phyloP scores from a whole-genome alignment of 1,139 yeast genomes.

The Kluyveromyces sp. region DNA sequence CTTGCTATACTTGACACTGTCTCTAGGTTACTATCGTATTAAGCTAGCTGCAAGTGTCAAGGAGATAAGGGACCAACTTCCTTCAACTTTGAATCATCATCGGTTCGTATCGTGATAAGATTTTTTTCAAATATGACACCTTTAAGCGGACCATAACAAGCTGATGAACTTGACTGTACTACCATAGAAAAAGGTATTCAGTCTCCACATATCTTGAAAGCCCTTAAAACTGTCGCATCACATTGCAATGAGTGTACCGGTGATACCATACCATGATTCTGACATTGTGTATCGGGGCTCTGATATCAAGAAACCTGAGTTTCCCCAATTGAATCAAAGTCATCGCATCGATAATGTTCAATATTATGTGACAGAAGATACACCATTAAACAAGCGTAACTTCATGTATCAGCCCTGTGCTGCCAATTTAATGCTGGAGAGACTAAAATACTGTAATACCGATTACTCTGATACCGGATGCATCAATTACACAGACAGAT shows the following conservation, averaged over 20 bases:
- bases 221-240: too few relatives aligned
- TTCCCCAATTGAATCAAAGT: constrained; percentile 14
- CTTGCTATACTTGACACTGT: neutral
- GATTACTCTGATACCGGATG: constrained; percentile 65
- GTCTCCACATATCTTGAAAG: too few relatives aligned
- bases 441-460: constrained; percentile 63
- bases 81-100: too few relatives aligned
- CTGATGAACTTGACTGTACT: neutral
- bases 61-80: too few relatives aligned
- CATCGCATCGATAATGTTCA: constrained; percentile 9
- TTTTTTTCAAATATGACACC: neutral
- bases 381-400: constrained; percentile 72
- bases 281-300: constrained; percentile 19
- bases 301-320: constrained; percentile 13
- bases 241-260: constrained; percentile 29
- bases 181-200: neutral
- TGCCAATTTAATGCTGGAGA: constrained; percentile 55
- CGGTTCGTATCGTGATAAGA: too few relatives aligned
- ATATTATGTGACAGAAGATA: constrained; percentile 47
- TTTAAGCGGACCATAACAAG: neutral
- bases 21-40: too few relatives aligned
- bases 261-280: constrained; percentile 26
- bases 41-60: too few relatives aligned
- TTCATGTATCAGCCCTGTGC: constrained; percentile 76
- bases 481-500: constrained; percentile 65